A percentile compares a stretch with the other conserved stretches of the same genome.
Conservation (phyloP, 768 basidiomycete genomes). For the Leucocoprinus leucothites region DNA sequence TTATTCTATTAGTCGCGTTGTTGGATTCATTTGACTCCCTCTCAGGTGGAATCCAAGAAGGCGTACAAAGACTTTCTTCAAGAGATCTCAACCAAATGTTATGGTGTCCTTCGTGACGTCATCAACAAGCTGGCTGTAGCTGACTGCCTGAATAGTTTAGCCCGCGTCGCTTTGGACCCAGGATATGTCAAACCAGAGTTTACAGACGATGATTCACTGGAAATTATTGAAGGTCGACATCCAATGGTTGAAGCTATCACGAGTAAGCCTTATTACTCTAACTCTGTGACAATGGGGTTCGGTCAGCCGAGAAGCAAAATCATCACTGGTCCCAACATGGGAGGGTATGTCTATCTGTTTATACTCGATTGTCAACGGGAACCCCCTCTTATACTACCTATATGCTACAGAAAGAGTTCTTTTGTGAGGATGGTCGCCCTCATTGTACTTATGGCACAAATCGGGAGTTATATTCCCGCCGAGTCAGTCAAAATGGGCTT, state of each 20-base stretch:
- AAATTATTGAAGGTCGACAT: conserved; percentile 84
- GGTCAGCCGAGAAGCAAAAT: conserved; percentile 54
- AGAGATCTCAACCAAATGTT: conserved; percentile 67
- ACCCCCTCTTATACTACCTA: not conserved
- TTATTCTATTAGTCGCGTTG: conserved; percentile 13
- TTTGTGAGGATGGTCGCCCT: conserved; percentile 77
- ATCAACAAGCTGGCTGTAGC: conserved; percentile 80
- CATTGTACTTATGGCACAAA: conserved; percentile 80
- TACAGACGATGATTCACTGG: conserved; percentile 59
- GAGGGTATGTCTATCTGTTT: conserved; percentile 41
- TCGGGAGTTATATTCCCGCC: conserved; percentile 94
- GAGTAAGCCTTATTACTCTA: conserved; percentile 83
- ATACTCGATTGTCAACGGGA: not conserved
- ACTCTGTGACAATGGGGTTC: conserved; percentile 66
- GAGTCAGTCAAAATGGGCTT: conserved; percentile 68
- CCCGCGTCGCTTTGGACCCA: conserved; percentile 70
- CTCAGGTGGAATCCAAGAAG: conserved; percentile 53
- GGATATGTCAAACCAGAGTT: conserved; percentile 81
- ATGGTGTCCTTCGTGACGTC: conserved; percentile 67
- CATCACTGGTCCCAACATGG: conserved; percentile 87
- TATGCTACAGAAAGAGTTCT: conserved; percentile 69
- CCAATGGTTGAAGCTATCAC: conserved; percentile 86
- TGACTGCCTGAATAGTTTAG: conserved; percentile 86
- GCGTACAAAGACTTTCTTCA: conserved; percentile 68
- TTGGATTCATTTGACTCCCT: not conserved